Conservation (phyloP, 257 asterid genomes). For the Craterostigma plantagineum region DNA sequence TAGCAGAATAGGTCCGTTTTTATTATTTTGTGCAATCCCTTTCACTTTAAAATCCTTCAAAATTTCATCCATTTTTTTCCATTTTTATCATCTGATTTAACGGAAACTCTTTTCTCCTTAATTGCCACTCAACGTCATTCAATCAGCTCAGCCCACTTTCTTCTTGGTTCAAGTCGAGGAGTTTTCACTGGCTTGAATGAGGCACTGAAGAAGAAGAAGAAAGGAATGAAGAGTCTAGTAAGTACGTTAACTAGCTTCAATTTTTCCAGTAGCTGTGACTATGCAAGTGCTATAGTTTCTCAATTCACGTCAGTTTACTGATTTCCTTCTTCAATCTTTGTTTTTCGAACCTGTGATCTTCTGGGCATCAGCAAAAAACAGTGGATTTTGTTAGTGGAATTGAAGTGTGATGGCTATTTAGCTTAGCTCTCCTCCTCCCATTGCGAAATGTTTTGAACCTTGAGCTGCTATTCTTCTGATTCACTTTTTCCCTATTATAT, state of each 20-base stretch:
- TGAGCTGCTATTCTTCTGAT: too few relatives aligned
- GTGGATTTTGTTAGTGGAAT: too few relatives aligned
- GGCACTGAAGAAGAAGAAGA: conserved; percentile 11
- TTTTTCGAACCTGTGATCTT: too few relatives aligned
- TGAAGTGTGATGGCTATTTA: too few relatives aligned
- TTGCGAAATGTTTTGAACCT: too few relatives aligned
- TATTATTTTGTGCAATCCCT: conserved; percentile 39
- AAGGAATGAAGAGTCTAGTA: conserved; percentile 8
- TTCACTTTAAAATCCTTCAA: conserved; percentile 20
- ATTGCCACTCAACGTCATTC: conserved; percentile 31
- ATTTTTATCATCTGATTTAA: conserved; percentile 4
- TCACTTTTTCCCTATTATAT: background rate
- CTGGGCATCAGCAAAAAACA: too few relatives aligned
- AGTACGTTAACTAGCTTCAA: conserved; percentile 2
- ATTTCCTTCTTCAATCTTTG: background rate
- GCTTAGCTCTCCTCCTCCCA: too few relatives aligned
- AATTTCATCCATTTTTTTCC: conserved; percentile 3
- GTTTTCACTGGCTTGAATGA: background rate
- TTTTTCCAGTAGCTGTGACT: background rate
- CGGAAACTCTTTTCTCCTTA: conserved; percentile 21
- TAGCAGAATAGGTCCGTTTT: conserved; percentile 44
- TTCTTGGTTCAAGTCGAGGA: background rate
- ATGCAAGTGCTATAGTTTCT: background rate
- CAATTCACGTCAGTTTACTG: background rate
- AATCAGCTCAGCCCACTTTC: background rate